Percentiles rank a stretch among this genome's conserved stretches.
These are phyloP conservation scores for Ceratobasidium sp. DNA, from an alignment of 1,284 basidiomycete species.

Conservation along the genomic window DNA sequence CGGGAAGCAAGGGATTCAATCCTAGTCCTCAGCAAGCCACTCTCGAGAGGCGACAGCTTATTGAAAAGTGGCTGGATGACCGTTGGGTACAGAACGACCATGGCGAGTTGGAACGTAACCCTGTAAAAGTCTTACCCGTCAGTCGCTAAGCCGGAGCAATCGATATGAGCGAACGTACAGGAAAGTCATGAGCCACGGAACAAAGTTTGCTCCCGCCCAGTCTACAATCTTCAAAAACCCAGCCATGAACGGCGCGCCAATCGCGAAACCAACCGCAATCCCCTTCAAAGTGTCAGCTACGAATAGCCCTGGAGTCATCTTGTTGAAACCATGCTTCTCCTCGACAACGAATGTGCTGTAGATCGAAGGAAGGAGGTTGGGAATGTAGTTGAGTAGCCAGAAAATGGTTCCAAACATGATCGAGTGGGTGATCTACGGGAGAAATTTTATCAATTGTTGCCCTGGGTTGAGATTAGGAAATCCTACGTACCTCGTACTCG, in stretches of 20 bases:
- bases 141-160: neutral
- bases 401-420: constrained; percentile 77
- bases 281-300: constrained; percentile 81
- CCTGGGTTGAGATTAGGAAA: neutral
- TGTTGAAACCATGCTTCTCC: constrained; percentile 97
- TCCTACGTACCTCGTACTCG: constrained; percentile 65
- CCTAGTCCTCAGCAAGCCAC: constrained; percentile 73
- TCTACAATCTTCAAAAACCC: constrained; percentile 88
- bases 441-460: constrained; percentile 35
- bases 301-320: constrained; percentile 80
- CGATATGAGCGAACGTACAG: constrained; percentile 37
- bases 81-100: constrained; percentile 86
- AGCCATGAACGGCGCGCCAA: constrained; percentile 90
- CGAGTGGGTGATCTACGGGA: constrained; percentile 77
- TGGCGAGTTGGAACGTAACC: constrained; percentile 79
- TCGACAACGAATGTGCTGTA: constrained; percentile 95
- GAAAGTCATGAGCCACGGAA: constrained; percentile 45
- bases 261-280: constrained; percentile 71
- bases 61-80: constrained; percentile 97
- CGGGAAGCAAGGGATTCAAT: constrained; percentile 77
- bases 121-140: constrained; percentile 51
- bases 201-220: constrained; percentile 80
- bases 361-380: constrained; percentile 73
- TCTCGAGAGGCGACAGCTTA: constrained; percentile 84
- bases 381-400: constrained; percentile 69